Percentiles rank a stretch among this genome's conserved stretches.
Evolutionary conservation across 495 filamentous ascomycete genomes (phyloP).

Genomic region (Penicillium soppii): DNA sequence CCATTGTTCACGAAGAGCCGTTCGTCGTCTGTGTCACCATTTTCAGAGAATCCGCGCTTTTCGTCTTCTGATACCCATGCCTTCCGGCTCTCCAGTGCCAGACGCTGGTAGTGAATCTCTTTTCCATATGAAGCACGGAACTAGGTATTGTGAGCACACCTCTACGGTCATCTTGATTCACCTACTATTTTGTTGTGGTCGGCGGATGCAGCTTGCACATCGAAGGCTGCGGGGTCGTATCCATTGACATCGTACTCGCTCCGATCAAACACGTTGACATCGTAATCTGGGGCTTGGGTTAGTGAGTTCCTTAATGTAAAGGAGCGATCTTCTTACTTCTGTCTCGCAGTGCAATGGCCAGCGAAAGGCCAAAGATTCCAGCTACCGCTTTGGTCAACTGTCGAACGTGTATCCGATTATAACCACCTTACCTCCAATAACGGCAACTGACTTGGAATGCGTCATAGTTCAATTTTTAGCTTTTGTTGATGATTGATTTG

Average conservation of each 20-base stretch:
- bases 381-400: neutral
- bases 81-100: conserved; percentile 15
- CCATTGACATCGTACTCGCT: conserved; percentile 10
- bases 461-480: too few species aligned
- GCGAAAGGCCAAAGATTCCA: conserved; percentile 17
- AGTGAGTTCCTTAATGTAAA: neutral
- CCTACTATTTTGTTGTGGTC: conserved; percentile 20
- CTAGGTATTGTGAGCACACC: neutral
- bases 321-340: neutral
- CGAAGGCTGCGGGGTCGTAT: conserved; percentile 6
- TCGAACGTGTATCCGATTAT: neutral
- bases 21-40: neutral
- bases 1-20: conserved; percentile 15
- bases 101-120: conserved; percentile 18
- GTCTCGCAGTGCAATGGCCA: conserved; percentile 13
- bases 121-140: conserved; percentile 20
- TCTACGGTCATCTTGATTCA: neutral
- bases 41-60: conserved; percentile 4
- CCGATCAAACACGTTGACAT: conserved; percentile 15
- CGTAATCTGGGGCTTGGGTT: conserved; percentile 4
- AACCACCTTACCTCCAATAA: conserved; percentile 10
- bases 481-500: too few species aligned
- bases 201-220: conserved; percentile 16
- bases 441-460: conserved; percentile 8
- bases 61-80: conserved; percentile 14